These are phyloP conservation scores for Alternaria sp. DNA, from an alignment of 2,329 filamentous ascomycete species.

Conservation along the genomic window DNA sequence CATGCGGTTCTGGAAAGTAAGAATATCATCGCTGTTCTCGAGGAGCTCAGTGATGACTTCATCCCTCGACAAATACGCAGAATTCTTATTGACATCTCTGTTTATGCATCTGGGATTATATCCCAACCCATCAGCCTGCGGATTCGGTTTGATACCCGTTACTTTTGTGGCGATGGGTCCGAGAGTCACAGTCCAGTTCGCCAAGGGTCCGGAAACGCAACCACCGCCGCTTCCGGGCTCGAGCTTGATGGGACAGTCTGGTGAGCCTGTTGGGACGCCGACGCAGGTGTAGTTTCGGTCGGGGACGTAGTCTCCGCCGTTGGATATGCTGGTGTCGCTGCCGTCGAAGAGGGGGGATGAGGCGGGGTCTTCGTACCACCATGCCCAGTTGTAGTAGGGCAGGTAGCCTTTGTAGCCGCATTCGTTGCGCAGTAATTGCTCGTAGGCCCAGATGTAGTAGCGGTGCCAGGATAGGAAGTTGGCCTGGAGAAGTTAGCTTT, in stretches of 20 bases:
- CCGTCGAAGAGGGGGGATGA: constrained; percentile 63
- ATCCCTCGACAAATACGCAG: constrained; percentile 30
- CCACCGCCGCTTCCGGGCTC: constrained; percentile 59
- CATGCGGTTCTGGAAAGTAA: constrained; percentile 49
- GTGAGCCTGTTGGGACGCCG: constrained; percentile 2
- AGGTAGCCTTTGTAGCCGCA: constrained; percentile 51
- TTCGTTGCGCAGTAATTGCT: constrained; percentile 49
- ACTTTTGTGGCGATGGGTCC: constrained; percentile 55
- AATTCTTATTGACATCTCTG: constrained; percentile 40
- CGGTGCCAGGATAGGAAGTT: constrained; percentile 50
- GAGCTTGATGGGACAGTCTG: neutral
- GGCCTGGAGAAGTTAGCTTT: constrained; percentile 14
- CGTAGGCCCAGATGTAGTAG: constrained; percentile 51
- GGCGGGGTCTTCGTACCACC: constrained; percentile 50
- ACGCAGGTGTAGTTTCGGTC: constrained; percentile 37
- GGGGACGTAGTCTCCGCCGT: constrained; percentile 51
- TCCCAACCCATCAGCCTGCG: constrained; percentile 28
- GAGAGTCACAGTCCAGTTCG: constrained; percentile 47
- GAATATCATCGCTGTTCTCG: constrained; percentile 26
- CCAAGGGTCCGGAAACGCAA: constrained; percentile 61
- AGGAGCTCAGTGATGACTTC: constrained; percentile 27
- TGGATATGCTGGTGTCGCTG: constrained; percentile 54
- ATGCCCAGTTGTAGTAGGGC: constrained; percentile 61
- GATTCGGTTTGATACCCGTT: constrained; percentile 32
- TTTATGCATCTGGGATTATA: constrained; percentile 48